Evolutionary conservation across 1,284 basidiomycete species (phyloP).

Genomic region (Mycena sp.): DNA sequence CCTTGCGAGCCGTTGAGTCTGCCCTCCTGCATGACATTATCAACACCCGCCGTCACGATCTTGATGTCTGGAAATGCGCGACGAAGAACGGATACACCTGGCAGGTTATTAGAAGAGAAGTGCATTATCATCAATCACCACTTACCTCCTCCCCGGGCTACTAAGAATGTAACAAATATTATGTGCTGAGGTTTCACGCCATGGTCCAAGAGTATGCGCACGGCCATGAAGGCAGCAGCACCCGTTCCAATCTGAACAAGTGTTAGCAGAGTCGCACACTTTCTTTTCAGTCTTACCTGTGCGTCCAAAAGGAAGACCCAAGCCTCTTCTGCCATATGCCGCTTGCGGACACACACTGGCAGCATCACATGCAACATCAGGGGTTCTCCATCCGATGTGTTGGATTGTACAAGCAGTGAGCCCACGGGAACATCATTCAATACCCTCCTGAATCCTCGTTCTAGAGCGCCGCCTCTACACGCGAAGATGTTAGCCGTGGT

Average conservation of each 20-base stretch:
- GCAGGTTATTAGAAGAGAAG: not conserved
- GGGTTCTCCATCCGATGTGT: slow-evolving; percentile 87
- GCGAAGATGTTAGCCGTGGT: slow-evolving; percentile 12
- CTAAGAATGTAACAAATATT: slow-evolving; percentile 90
- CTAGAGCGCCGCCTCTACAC: slow-evolving; percentile 85
- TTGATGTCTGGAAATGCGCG: slow-evolving; percentile 85
- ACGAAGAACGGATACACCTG: slow-evolving; percentile 70
- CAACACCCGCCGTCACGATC: slow-evolving; percentile 86
- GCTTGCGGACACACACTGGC: slow-evolving; percentile 75
- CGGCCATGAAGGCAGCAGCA: slow-evolving; percentile 95
- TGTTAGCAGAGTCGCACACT: not conserved
- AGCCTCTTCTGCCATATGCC: slow-evolving; percentile 70
- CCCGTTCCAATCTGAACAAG: slow-evolving; percentile 86
- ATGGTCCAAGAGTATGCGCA: slow-evolving; percentile 95
- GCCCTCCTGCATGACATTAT: slow-evolving; percentile 75
- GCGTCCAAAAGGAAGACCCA: slow-evolving; percentile 95
- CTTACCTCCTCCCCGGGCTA: slow-evolving; percentile 79
- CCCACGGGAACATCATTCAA: slow-evolving; percentile 90
- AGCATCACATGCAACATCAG: slow-evolving; percentile 86
- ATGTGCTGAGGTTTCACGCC: slow-evolving; percentile 89
- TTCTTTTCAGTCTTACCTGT: slow-evolving; percentile 60
- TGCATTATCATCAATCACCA: not conserved
- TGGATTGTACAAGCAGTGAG: slow-evolving; percentile 91
- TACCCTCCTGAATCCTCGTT: slow-evolving; percentile 90
- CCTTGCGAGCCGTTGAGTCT: slow-evolving; percentile 67